Conservation (phyloP, 2,329 filamentous ascomycete genomes). For the Fonsecaea pugnacius region DNA sequence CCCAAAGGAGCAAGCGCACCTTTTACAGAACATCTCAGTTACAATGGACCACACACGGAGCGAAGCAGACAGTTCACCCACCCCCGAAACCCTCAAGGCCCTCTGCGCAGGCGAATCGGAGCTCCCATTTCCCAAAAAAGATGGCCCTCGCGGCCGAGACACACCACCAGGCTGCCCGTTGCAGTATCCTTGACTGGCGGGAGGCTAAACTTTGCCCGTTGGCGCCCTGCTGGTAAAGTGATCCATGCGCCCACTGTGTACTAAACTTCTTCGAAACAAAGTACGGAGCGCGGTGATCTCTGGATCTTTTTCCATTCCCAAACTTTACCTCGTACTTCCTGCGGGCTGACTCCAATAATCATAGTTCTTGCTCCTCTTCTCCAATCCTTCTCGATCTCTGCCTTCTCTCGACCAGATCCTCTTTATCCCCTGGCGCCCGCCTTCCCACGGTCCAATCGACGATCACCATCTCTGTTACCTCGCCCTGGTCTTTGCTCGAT, state of each 20-base stretch:
- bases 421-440: slow-evolving; percentile 14
- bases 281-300: slow-evolving; percentile 15
- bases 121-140: background rate
- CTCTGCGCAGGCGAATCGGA: background rate
- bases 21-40: background rate
- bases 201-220: background rate
- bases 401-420: slow-evolving; percentile 21
- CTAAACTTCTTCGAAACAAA: slow-evolving; percentile 1
- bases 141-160: slow-evolving; percentile 1
- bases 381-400: slow-evolving; percentile 23
- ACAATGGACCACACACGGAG: background rate
- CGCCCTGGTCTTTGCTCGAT: slow-evolving; percentile 18
- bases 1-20: slow-evolving; percentile 16
- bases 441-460: slow-evolving; percentile 8
- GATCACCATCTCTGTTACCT: slow-evolving; percentile 7
- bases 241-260: background rate
- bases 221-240: slow-evolving; percentile 4
- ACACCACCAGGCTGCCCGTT: slow-evolving; percentile 19
- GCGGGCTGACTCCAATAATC: slow-evolving; percentile 17
- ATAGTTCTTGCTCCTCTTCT: slow-evolving; percentile 8
- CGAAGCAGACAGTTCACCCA: background rate
- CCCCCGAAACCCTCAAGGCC: background rate
- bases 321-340: slow-evolving; percentile 7
- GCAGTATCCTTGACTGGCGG: slow-evolving; percentile 5
- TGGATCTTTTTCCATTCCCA: slow-evolving; percentile 1